Evolutionary conservation across 495 filamentous ascomycete species (phyloP), one percentile per base, ranked within the genome.

Genomic region (Penicillium tannophilum): DNA sequence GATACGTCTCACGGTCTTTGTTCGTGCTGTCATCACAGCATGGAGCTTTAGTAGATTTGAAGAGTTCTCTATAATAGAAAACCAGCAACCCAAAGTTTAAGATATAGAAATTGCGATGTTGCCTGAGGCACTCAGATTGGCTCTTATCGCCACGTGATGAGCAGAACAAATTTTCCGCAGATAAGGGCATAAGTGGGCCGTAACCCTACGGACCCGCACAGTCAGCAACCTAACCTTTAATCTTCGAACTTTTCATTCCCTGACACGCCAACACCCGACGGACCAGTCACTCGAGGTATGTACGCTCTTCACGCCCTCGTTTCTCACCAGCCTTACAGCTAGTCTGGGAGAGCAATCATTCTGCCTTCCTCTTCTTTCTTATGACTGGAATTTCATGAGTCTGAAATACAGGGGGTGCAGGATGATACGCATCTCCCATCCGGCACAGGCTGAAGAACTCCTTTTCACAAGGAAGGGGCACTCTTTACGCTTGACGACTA

Each of bases 371-470:
- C 35, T 43, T 9, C 10, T 12, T 16, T 16, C 44, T 47, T 28
- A 26, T 12, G 20, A 26, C 20, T 28, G 10, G 20, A 47, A 47
- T 24, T 26, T 47, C 20, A 24, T 47, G 10, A 16, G 44, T 44
- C 17, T 36, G 50, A 28, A 36, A 26, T 49, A 42, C 30, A 44
- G 41, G 30, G 28, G 19, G 31, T 46, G 61, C 52, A 70, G 55
- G 63, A 73, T 81, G 90, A 92, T 86, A 92, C 89, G 86, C 87
- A 80, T 84, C 84, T 82, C 82, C 84, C 80, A 79, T 80, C 77
- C 85, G 84, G 79, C 85, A 81, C 72, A 90, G 91, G 91, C 90
- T 88, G 88, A 89, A 93, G 90, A 96, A 93, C 91, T 70, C 92
- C 89, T 91, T 82, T 71, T 80, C 78, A 84, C 39, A 43, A 63